Evolutionary conservation across 352 stramenopile genomes (phyloP), one percentile per base, ranked within the genome.

Genomic region (Phytophthora pisi): DNA sequence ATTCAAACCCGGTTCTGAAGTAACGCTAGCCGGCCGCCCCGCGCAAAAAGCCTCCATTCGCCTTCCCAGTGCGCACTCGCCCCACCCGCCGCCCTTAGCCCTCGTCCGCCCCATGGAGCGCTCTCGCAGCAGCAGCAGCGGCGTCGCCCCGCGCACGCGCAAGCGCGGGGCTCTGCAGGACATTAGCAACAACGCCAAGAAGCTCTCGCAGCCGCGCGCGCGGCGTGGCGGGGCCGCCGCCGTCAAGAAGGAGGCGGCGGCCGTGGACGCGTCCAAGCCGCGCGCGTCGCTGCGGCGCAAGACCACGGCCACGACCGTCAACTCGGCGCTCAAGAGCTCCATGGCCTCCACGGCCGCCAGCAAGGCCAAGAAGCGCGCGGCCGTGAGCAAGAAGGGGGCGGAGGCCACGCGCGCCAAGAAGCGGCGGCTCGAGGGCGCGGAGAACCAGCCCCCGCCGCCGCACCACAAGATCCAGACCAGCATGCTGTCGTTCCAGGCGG

Each of bases 91-190:
- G 34, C 34, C 34, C 8, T 9, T 31, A 42, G 34, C 34, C 34
- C 34, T 40, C 9, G 26, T 28, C 8, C 28, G 28, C 28, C 3
- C 34, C 36, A 70, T 76, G 66, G 65, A 72, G 30, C 66, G 67
- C 50, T 61, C 57, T 42, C 38, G 62, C 45, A 61, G 49, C 38
- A 61, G 47, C 34, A 43, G 56, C 56, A 49, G 31, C 24, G 55
- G 42, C 52, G 66, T 67, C 64, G 72, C 85, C 55, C 64, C 74
- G 24, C 84, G 82, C 70, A 95, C 93, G 72, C 77, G 87, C 51
- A 92, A 93, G 75, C 83, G 87, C 30, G 87, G 82, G 30, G 78
- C 87, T 9, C 70, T 95, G 36, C 82, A 92, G 69, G 85, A 95
- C 60, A 95, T 95, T 69, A 93, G 84, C 65, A 95, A 95, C 65